Conservation (phyloP, 192 early-diverging fungal genomes). For the Coemansia sp. region DNA sequence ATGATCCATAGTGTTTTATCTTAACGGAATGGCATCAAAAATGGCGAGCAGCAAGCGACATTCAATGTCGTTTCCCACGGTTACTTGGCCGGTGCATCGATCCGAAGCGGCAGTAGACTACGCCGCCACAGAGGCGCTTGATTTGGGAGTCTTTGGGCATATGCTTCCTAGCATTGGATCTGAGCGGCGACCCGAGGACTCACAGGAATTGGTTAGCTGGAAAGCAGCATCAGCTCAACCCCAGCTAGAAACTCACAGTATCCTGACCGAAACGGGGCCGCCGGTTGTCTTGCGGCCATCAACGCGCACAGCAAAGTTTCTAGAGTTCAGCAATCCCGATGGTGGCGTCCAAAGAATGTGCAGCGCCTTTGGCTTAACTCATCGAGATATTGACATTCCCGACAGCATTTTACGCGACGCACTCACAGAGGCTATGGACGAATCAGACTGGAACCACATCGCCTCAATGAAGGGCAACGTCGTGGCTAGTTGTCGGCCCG, state of each 20-base stretch:
- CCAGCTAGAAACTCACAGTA: not conserved
- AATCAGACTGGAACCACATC: conserved; percentile 8
- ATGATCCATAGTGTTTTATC: no score
- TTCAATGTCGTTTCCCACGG: conserved; percentile 23
- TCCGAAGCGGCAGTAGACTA: conserved; percentile 11
- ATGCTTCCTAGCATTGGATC: conserved; percentile 19
- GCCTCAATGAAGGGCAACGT: conserved; percentile 14
- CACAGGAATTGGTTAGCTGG: conserved; percentile 8
- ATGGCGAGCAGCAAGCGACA: not conserved
- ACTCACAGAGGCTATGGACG: conserved; percentile 18
- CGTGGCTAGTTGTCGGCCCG: conserved; percentile 23
- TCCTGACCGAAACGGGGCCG: conserved; percentile 1
- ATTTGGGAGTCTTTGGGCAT: conserved; percentile 9
- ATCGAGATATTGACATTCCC: conserved; percentile 28
- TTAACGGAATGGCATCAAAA: no score
- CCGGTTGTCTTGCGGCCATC: conserved; percentile 25
- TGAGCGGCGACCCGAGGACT: not conserved
- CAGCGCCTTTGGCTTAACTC: conserved; percentile 6
- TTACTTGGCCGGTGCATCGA: conserved; percentile 40
- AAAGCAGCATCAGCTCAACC: conserved; percentile 13
- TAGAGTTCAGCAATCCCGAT: not conserved
- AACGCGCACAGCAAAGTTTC: conserved; percentile 36
- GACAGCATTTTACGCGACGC: conserved; percentile 10
- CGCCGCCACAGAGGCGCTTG: conserved; percentile 11
- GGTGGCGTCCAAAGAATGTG: conserved; percentile 12